Evolutionary conservation across 2,329 filamentous ascomycete species (phyloP).

Genomic region (Phyllosticta ampelicida): DNA sequence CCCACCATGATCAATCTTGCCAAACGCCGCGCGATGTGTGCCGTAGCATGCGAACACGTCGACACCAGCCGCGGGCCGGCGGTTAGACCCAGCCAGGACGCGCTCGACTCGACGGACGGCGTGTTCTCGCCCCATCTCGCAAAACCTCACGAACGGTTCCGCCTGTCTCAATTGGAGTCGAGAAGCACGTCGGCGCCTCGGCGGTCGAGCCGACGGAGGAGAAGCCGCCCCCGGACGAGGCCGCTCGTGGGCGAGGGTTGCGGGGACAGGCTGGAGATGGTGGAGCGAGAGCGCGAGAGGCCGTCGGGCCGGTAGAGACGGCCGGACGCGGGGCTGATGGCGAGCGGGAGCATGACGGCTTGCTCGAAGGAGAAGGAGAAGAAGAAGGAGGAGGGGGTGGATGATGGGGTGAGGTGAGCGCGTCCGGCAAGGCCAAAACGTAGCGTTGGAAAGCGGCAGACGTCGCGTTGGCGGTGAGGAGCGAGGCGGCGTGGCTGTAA

Average conservation of each 20-base stretch:
- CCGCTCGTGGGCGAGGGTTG: slow-evolving; percentile 22
- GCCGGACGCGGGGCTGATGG: slow-evolving; percentile 34
- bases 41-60: too few species aligned
- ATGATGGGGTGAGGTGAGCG: slow-evolving; percentile 24
- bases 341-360: slow-evolving; percentile 34
- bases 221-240: slow-evolving; percentile 28
- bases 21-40: too few species aligned
- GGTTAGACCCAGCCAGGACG: too few species aligned
- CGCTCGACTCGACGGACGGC: slow-evolving; percentile 15
- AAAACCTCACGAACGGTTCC: slow-evolving; percentile 28
- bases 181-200: slow-evolving; percentile 21
- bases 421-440: slow-evolving; percentile 19
- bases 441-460: slow-evolving; percentile 26
- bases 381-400: slow-evolving; percentile 33
- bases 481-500: slow-evolving; percentile 10
- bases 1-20: too few species aligned
- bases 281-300: slow-evolving; percentile 31
- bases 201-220: slow-evolving; percentile 24
- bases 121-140: slow-evolving; percentile 20
- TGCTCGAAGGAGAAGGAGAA: slow-evolving; percentile 26
- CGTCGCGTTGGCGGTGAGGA: slow-evolving; percentile 18
- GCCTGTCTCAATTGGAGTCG: slow-evolving; percentile 24
- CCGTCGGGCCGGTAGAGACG: slow-evolving; percentile 31
- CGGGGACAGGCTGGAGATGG: slow-evolving; percentile 23
- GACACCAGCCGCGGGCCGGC: too few species aligned